Conservation (phyloP, 2,329 filamentous ascomycete genomes). For the Epichloe hybrida region DNA sequence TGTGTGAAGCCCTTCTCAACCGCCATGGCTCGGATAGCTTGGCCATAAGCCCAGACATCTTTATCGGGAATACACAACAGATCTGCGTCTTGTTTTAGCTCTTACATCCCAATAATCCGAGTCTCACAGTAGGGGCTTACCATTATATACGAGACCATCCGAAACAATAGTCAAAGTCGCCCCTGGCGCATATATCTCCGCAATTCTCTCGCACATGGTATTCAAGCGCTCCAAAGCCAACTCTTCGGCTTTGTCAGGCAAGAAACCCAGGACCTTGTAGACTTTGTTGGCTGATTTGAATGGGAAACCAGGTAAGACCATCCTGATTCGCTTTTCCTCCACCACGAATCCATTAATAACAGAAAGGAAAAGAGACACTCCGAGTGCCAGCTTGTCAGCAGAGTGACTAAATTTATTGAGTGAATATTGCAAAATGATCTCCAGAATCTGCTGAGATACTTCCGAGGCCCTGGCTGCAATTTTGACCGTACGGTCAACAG, state of each 20-base stretch:
- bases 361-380: constrained; percentile 11
- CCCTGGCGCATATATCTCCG: constrained; percentile 15
- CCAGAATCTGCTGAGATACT: constrained; percentile 9
- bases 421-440: constrained; percentile 14
- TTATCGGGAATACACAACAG: constrained; percentile 32
- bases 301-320: constrained; percentile 18
- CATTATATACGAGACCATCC: constrained; percentile 41
- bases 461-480: not conserved
- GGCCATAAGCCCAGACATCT: constrained; percentile 35
- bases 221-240: constrained; percentile 15
- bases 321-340: constrained; percentile 8
- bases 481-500: not conserved
- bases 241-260: constrained; percentile 20
- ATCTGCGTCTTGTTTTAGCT: constrained; percentile 18
- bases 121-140: constrained; percentile 14
- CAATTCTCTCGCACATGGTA: constrained; percentile 15
- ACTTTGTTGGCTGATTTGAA: constrained; percentile 22
- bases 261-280: constrained; percentile 17
- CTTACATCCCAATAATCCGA: not conserved
- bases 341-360: constrained; percentile 13
- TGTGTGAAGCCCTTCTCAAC: not conserved
- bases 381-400: constrained; percentile 7
- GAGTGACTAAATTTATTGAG: constrained; percentile 16
- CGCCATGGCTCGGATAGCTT: constrained; percentile 26
- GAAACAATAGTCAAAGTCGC: constrained; percentile 30